Base-by-base conservation (phyloP, 176 grass and related monocot species). In the Oryza longistaminata region DNA sequence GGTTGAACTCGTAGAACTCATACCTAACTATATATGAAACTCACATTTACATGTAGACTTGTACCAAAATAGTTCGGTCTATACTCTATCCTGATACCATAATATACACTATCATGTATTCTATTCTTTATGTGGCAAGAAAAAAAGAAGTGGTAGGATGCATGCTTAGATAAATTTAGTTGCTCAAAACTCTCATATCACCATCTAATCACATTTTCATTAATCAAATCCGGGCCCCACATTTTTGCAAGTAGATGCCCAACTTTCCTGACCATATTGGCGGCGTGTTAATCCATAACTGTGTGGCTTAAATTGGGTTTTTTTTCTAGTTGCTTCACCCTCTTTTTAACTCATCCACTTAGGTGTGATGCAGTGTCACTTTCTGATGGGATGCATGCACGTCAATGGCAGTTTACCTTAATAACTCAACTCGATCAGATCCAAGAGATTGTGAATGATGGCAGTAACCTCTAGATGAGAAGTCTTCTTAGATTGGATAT, bases 261-360 rank as follows among this genome's bases (percentile, higher is more conserved):
- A 74, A 69, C 88, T 87, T 90, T 15, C 80, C 84, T 79, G 88
- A 74, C 88, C 84, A 67, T 68, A 90, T 74, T 90, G 48, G 84
- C 88, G 80, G 84, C 84, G 76, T 87, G 84, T 87, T 90, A 90
- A 90, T 90, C 84, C 84, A 69, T 74, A 74, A 50, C 68, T 61
- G 84, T 62, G 46, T 69, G 74, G 79, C 88, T 90, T 68, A 68
- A 78, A 79, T 90, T 78, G 72, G 34, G 6, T 7, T 27, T 37
- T 5, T 34, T 73, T 74, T 77, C 16, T 74, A 61, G 60, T 62
- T 70, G 60, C 70, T 60, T 68, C 60, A 12, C 16, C 4, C 4
- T 29, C 52, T 45, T 74, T 73, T 48, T 58, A 86, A 74, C 84
- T 46, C 68, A 82, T 82, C 83, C 83, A 66, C 34, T 82, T 70